Conservation (phyloP, 352 stramenopile genomes). For the Globisporangium orthogonon region DNA sequence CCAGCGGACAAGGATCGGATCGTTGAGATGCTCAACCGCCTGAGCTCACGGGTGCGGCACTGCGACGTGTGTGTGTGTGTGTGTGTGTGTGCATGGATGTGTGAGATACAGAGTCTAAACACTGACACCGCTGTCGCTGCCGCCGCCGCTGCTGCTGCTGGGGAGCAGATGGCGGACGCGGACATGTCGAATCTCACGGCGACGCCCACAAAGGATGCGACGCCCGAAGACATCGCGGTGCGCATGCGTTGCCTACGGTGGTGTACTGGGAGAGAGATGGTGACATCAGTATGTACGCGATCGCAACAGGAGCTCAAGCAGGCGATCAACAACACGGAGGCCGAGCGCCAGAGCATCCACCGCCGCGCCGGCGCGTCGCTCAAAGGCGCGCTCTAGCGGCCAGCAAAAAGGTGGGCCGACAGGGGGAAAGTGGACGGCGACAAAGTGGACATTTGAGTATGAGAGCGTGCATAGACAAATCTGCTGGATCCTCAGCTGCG, state of each 20-base stretch:
- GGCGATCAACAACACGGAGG: conserved; percentile 66
- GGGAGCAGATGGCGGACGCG: conserved; percentile 65
- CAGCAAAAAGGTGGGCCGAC: not conserved
- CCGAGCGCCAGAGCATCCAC: conserved; percentile 76
- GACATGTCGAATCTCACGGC: conserved; percentile 87
- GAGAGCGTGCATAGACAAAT: too few species aligned
- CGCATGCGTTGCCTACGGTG: not conserved
- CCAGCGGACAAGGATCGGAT: conserved; percentile 83
- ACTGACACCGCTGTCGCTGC: too few species aligned
- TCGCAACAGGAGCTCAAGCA: conserved; percentile 59
- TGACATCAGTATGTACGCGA: not conserved
- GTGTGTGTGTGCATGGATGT: too few species aligned
- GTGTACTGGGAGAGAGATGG: not conserved
- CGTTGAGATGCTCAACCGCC: conserved; percentile 83
- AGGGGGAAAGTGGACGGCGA: too few species aligned
- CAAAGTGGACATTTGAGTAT: too few species aligned
- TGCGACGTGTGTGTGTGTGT: too few species aligned
- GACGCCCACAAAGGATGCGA: conserved; percentile 68
- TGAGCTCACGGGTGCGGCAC: conserved; percentile 61
- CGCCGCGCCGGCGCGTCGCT: conserved; percentile 69
- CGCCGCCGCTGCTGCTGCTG: not conserved
- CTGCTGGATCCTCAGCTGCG: too few species aligned
- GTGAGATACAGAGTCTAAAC: too few species aligned
- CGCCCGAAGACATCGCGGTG: conserved; percentile 67
- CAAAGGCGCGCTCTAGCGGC: conserved; percentile 63